Base-by-base conservation (phyloP, 768 basidiomycete species). In the Heimioporus sp. region DNA sequence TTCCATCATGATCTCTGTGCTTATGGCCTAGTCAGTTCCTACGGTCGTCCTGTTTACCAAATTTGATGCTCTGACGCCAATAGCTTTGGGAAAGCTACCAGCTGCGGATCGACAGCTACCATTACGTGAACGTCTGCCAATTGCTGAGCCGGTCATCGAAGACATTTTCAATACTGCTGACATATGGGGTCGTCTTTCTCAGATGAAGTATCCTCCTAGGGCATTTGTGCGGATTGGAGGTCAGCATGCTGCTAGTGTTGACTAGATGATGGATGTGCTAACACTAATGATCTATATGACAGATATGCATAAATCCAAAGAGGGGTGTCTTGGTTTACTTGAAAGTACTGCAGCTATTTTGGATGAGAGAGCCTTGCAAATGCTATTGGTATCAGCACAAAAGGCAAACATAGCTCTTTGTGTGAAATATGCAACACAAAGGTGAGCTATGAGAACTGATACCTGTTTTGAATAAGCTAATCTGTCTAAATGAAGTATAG, bases 11-110 rank as follows among this genome's bases (percentile, higher is more conserved):
- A 20, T 17, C n/a, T 12, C 32, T 15, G 24, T 6, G 15, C 32
- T 48, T 24, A 42, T 35, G 3, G 3, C 15, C 5, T 15, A 1
- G 12, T 10, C 12, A 54, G 53, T 52, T 39, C 53, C 55, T 6
- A 47, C 53, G 9, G 17, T 56, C 5, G 48, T 56, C 9, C 5
- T 54, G 17, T 54, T 56, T 44, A 56, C 52, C 1, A 56, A 56
- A 16, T 56, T 41, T 19, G 51, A 56, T 35, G 51, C 54, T 3
- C 47, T 56, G 7, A 24, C 35, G 24, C 11, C 46, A 3, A 19
- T 37, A 3, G 54, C 51, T 9, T 1, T 48, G 2, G 32, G 32
- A 19, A 53, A 31, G 16, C 10, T 55, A 12, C 1, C 17, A 2
- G 17, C 17, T 17, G 16, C 8, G 16, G 36, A 48, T 44, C n/a